Percentiles rank a stretch among this genome's conserved stretches.
Conservation (phyloP, 2,329 filamentous ascomycete genomes). For the Aspergillus pseudotamarii region DNA sequence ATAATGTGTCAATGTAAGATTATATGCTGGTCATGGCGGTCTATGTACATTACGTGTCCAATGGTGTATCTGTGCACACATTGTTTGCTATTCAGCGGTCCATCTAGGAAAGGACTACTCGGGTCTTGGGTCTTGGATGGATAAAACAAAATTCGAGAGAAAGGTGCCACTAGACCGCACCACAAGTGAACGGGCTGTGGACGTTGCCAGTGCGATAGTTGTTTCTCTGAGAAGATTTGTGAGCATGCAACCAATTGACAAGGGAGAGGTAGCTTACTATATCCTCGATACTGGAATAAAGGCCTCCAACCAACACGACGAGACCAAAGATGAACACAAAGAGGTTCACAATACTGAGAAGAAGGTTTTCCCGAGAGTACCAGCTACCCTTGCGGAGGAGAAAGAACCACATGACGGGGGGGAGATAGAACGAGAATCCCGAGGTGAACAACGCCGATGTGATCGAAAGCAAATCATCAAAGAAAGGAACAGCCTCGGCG, state of each 20-base stretch:
- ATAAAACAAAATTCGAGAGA: neutral
- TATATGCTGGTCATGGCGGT: neutral
- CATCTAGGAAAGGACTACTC: neutral
- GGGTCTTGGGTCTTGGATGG: neutral
- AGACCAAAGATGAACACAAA: neutral
- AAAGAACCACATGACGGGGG: slow-evolving; percentile 44
- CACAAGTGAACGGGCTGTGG: neutral
- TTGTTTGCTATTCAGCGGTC: neutral
- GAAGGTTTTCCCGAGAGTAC: slow-evolving; percentile 41
- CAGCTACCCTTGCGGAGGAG: slow-evolving; percentile 24
- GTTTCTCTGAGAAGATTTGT: neutral
- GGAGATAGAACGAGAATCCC: slow-evolving; percentile 78
- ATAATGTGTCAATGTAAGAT: no score
- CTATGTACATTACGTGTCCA: neutral
- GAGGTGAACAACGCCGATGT: slow-evolving; percentile 72
- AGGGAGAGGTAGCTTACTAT: neutral
- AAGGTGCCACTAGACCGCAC: neutral
- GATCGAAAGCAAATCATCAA: neutral
- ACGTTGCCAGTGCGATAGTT: neutral
- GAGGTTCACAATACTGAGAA: neutral
- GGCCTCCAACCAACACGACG: neutral
- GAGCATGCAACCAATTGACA: neutral
- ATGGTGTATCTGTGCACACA: neutral
- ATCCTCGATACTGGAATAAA: neutral
- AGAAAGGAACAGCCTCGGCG: neutral